Base-by-base conservation (phyloP, 2,329 filamentous ascomycete genomes). In the Pezicula carpinea region DNA sequence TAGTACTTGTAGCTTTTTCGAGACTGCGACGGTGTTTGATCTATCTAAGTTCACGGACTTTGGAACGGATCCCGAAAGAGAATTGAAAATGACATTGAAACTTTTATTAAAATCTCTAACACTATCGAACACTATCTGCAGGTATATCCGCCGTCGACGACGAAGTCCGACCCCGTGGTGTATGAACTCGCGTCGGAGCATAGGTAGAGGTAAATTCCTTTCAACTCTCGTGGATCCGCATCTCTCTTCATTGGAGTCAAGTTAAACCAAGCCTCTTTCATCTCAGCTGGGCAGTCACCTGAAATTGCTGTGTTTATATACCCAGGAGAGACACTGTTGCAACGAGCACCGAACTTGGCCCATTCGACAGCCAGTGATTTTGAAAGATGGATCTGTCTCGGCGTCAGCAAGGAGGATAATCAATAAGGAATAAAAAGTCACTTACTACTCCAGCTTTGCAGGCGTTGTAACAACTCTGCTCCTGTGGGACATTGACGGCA, bases 301-400 rank as follows among this genome's bases (percentile, higher is more conserved):
- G 88, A 89, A 54, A 88, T 75, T 4, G 82, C 83, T 4, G 87
- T 91, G 71, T 89, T 84, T 79, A 90, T 89, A 72, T 90, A 90
- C n/a, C 87, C 87, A 15, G 87, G 87, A 4, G 82, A 87, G 67
- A 90, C 88, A 66, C 80, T 83, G 76, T 91, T 91, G 61, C 89
- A 85, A 29, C 86, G 82, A 61, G 88, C 58, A 75, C 74, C 38
- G 68, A 88, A 76, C 69, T 85, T 83, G 60, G 85, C 84, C 86
- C 87, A 91, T 70, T 92, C 87, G 47, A 86, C 85, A 32, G 85
- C 86, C 17, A 91, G 78, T 5, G 84, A 88, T 73, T 85, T 87
- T 68, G 79, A 83, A 41, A 89, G 76, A 69, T 87, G 82, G 54
- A 87, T 78, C 38, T 40, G 13, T 23, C 18, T 18, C 23, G 13